A percentile compares a stretch with the other conserved stretches of the same genome.
These are phyloP conservation scores for Mollisiaceae sp. DNA, from an alignment of 2,329 filamentous ascomycete genomes.

Conservation along the genomic window DNA sequence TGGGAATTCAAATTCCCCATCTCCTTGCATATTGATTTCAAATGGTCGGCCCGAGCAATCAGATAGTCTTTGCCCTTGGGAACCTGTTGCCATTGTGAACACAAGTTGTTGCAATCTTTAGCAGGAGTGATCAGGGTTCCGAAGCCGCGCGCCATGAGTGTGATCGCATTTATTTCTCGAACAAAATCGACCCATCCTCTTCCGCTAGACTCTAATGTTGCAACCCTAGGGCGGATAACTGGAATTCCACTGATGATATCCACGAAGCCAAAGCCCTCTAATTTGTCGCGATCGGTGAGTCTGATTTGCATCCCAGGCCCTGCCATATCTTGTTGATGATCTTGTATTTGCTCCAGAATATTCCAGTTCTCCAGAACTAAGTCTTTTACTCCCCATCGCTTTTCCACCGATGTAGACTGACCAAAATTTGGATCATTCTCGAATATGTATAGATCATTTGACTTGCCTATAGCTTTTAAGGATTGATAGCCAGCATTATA, in stretches of 20 bases:
- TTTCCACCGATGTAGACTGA: neutral
- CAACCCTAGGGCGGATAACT: slow-evolving; percentile 9
- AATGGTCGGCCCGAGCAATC: neutral
- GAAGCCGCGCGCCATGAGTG: slow-evolving; percentile 21
- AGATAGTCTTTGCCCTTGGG: neutral
- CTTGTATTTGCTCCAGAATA: slow-evolving; percentile 18
- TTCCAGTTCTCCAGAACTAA: slow-evolving; percentile 15
- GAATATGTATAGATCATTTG: neutral
- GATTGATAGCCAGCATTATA: neutral
- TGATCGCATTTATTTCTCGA: slow-evolving; percentile 13
- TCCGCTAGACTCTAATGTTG: slow-evolving; percentile 13
- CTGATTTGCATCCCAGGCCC: too few relatives aligned
- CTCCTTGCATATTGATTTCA: neutral
- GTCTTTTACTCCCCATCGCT: neutral
- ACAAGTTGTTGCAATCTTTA: neutral
- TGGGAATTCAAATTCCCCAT: neutral
- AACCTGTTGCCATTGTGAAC: neutral
- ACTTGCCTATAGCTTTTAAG: neutral
- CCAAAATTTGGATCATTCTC: neutral
- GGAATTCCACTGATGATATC: slow-evolving; percentile 13
- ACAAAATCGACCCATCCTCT: slow-evolving; percentile 23
- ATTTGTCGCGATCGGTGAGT: slow-evolving; percentile 14
- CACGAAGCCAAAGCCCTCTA: slow-evolving; percentile 21
- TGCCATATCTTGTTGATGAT: slow-evolving; percentile 12
- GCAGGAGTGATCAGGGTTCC: slow-evolving; percentile 19